Evolutionary conservation across 805 yeast species (phyloP).

Genomic region (Komagataella populi): DNA sequence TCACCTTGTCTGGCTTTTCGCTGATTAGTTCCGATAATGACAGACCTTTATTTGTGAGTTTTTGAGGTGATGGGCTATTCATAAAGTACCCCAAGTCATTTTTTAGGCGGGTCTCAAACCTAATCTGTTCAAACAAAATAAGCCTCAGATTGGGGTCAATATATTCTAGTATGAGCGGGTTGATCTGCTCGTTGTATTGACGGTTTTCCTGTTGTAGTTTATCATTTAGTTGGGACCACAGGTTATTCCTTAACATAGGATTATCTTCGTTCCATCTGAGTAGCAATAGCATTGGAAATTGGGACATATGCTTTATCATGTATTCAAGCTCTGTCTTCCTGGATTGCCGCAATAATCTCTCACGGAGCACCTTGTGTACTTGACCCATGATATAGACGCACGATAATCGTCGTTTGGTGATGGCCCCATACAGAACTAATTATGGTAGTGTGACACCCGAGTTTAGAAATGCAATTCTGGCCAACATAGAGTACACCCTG

Average conservation of each 20-base stretch:
- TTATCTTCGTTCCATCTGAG: background rate
- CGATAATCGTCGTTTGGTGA: background rate
- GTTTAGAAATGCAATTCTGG: too few species aligned
- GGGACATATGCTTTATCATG: background rate
- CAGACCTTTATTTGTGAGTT: background rate
- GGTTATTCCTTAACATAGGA: background rate
- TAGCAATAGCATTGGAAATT: background rate
- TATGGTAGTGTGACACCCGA: background rate
- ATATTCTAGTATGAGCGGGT: background rate
- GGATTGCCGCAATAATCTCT: background rate
- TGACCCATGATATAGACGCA: background rate
- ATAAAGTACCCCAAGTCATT: background rate
- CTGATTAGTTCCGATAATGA: background rate
- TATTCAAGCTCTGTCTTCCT: background rate
- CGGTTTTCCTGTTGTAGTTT: background rate
- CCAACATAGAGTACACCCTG: too few species aligned
- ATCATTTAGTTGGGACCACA: background rate
- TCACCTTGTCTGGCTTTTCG: background rate
- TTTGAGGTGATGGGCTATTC: background rate
- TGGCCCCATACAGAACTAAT: background rate
- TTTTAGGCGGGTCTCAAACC: background rate
- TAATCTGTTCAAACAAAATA: background rate
- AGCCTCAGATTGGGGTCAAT: background rate
- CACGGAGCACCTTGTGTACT: background rate
- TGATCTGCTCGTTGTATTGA: background rate